Conservation (phyloP, 139 green algal genomes). For the Tetradesmus lagerheimii region DNA sequence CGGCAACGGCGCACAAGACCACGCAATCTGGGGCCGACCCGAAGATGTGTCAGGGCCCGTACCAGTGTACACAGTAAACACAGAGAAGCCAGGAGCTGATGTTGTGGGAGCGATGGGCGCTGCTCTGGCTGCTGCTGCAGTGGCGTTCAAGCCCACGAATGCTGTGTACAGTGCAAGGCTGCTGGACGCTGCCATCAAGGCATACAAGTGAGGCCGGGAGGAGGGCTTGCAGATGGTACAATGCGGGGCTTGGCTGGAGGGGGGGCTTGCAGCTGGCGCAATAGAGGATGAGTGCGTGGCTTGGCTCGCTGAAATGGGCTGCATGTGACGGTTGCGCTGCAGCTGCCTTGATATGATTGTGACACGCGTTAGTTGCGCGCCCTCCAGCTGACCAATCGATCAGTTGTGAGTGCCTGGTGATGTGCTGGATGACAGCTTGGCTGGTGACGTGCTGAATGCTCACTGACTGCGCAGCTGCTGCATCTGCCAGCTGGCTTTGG, state of each 20-base stretch:
- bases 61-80: slow-evolving; percentile 40
- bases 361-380: no score
- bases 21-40: slow-evolving; percentile 27
- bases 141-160: slow-evolving; percentile 40
- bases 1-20: slow-evolving; percentile 38
- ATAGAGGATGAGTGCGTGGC: no score
- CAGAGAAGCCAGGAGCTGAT: slow-evolving; percentile 43
- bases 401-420: no score
- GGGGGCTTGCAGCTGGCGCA: no score
- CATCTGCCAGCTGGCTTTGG: background rate
- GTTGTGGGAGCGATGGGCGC: slow-evolving; percentile 47
- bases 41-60: slow-evolving; percentile 40
- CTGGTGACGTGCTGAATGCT: no score
- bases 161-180: slow-evolving; percentile 32
- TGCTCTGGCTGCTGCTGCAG: slow-evolving; percentile 40
- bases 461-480: background rate
- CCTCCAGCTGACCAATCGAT: no score
- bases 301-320: no score
- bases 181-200: slow-evolving; percentile 25
- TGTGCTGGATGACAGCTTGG: no score
- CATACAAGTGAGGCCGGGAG: slow-evolving; percentile 44
- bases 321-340: no score
- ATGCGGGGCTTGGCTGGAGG: no score
- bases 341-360: no score
- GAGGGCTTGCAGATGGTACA: no score